Percentiles rank a stretch among this genome's conserved stretches.
Conservation (phyloP, 129 eudicot species). For the Pittosporum tobira region DNA sequence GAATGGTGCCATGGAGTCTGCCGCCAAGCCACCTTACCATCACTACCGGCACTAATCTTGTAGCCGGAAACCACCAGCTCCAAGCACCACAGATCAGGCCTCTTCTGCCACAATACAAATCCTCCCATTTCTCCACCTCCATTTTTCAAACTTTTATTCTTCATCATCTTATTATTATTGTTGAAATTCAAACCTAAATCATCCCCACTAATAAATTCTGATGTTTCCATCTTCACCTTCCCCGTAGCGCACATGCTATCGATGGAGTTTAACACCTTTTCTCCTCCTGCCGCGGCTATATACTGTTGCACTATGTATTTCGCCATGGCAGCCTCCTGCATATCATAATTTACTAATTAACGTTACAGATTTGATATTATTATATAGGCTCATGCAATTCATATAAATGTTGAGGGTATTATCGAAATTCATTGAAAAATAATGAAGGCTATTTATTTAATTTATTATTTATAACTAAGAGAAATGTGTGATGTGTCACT, state of each 20-base stretch:
- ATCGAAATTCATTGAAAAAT: too few relatives aligned
- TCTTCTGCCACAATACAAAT: slow-evolving; percentile 88
- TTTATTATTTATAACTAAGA: too few relatives aligned
- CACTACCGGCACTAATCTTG: slow-evolving; percentile 87
- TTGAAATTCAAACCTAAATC: slow-evolving; percentile 19
- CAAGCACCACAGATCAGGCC: slow-evolving; percentile 84
- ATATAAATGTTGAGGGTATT: not conserved
- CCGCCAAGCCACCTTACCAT: slow-evolving; percentile 96
- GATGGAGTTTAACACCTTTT: slow-evolving; percentile 46
- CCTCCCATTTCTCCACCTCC: slow-evolving; percentile 74
- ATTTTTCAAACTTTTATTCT: slow-evolving; percentile 35
- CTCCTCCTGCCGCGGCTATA: slow-evolving; percentile 90
- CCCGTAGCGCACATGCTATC: slow-evolving; percentile 84
- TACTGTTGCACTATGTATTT: slow-evolving; percentile 88
- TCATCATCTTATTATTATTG: slow-evolving; percentile 28
- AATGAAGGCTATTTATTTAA: too few relatives aligned
- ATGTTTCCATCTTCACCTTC: slow-evolving; percentile 84
- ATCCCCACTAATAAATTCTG: slow-evolving; percentile 58
- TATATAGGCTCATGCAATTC: not conserved
- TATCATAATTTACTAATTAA: not conserved
- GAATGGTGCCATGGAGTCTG: slow-evolving; percentile 97
- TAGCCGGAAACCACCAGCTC: slow-evolving; percentile 80
- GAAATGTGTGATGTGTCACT: too few relatives aligned
- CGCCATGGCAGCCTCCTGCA: slow-evolving; percentile 88
- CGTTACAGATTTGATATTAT: not conserved